These are phyloP conservation scores for Fomitopsis schrenkii DNA, from an alignment of 1,284 basidiomycete species.

Conservation along the genomic window DNA sequence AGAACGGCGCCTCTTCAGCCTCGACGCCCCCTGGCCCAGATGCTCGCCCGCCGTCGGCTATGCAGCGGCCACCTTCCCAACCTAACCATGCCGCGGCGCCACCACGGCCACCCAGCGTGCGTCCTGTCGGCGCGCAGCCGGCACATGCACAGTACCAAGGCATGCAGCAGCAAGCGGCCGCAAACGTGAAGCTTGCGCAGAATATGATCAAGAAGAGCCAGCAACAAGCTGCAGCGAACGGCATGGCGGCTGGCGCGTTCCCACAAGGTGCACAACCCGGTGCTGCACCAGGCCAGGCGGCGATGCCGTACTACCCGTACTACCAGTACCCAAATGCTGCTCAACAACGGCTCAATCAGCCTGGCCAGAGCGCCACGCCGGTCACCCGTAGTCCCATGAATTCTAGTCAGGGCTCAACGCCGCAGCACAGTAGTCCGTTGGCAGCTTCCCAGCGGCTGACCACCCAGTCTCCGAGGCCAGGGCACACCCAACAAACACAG, in stretches of 20 bases:
- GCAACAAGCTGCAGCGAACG: constrained; percentile 2
- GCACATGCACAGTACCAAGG: not conserved
- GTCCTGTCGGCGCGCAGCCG: constrained; percentile 6
- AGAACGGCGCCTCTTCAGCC: constrained; percentile 7
- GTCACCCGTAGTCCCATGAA: constrained; percentile 13
- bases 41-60: constrained; percentile 11
- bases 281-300: constrained; percentile 2
- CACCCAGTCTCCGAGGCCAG: constrained; percentile 23
- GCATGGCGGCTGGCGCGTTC: not conserved
- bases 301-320: constrained; percentile 5
- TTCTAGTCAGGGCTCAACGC: constrained; percentile 6
- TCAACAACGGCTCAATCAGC: constrained; percentile 10
- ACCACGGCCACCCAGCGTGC: not conserved
- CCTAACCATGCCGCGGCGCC: not conserved
- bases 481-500: constrained; percentile 12
- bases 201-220: constrained; percentile 1
- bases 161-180: constrained; percentile 2
- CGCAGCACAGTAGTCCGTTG: constrained; percentile 24
- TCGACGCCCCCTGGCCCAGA: constrained; percentile 12
- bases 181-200: not conserved
- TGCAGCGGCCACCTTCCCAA: constrained; percentile 6
- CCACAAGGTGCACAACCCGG: constrained; percentile 2
- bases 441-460: constrained; percentile 15
- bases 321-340: constrained; percentile 10
- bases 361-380: constrained; percentile 9